These are phyloP conservation scores for Limtongozyma cylindracea DNA, from an alignment of 805 yeast species.

Conservation along the genomic window DNA sequence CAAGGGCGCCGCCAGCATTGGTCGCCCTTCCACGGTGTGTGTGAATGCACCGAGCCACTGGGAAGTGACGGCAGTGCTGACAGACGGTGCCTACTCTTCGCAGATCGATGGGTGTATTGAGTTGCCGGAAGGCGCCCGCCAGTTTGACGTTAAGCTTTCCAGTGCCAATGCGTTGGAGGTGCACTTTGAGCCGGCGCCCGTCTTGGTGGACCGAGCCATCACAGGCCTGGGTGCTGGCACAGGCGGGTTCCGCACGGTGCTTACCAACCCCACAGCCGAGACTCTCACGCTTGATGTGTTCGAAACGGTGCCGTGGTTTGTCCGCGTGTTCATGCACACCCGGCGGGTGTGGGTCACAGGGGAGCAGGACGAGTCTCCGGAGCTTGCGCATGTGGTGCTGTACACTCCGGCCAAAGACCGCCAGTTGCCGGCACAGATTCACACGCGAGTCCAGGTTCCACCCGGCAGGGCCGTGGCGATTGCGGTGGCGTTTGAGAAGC, in stretches of 20 bases:
- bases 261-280: conserved; percentile 34
- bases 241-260: conserved; percentile 68
- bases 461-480: conserved; percentile 31
- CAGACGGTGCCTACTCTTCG: no score
- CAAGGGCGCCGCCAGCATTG: conserved; percentile 36
- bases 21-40: conserved; percentile 1
- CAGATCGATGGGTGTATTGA: no score
- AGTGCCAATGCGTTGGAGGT: no score
- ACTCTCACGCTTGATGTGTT: conserved; percentile 31
- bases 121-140: no score
- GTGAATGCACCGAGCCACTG: no score
- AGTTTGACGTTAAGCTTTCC: no score
- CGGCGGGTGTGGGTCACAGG: no score
- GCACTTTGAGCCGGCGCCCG: conserved; percentile 26
- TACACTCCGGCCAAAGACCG: conserved; percentile 68
- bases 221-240: conserved; percentile 82
- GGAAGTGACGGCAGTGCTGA: no score
- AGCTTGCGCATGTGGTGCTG: conserved; percentile 21
- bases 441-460: conserved; percentile 40
- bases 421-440: conserved; percentile 60
- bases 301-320: conserved; percentile 84
- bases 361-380: conserved; percentile 5
- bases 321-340: conserved; percentile 61
- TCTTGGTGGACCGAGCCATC: conserved; percentile 58
- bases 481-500: conserved; percentile 67